Percentiles rank a stretch among this genome's conserved stretches.
Conservation (phyloP, 345 rosid species). For the Camelina hispida region DNA sequence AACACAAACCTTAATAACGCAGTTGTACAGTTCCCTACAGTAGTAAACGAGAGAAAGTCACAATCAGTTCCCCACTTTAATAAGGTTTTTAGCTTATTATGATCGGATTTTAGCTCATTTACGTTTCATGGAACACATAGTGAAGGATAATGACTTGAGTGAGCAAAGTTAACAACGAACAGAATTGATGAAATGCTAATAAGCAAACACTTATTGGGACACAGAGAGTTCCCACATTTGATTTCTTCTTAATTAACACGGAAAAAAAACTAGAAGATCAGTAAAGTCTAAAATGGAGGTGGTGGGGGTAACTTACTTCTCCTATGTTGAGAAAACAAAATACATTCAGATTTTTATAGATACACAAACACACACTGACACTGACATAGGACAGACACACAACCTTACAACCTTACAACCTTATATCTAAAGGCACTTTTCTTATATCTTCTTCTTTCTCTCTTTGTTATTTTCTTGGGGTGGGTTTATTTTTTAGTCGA, state of each 20-base stretch:
- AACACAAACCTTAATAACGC: not conserved
- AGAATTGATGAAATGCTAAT: not conserved
- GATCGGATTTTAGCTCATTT: not conserved
- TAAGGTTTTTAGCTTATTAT: too few species aligned
- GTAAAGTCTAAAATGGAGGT: conserved; percentile 32
- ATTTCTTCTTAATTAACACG: conserved; percentile 27
- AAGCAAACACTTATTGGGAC: conserved; percentile 20
- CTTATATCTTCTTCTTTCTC: conserved; percentile 17
- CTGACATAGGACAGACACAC: conserved; percentile 21
- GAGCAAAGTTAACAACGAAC: not conserved
- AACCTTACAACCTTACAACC: conserved; percentile 23
- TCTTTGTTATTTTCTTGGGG: conserved; percentile 22
- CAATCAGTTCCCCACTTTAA: not conserved
- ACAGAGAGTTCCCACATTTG: conserved; percentile 6
- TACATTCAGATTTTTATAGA: conserved; percentile 24
- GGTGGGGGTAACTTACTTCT: conserved; percentile 31
- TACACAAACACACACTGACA: conserved; percentile 31
- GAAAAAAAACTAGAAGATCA: conserved; percentile 27
- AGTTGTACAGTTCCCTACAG: not conserved
- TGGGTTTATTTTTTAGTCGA: conserved; percentile 40
- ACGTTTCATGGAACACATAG: not conserved
- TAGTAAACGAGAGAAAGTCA: not conserved
- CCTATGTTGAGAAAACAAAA: conserved; percentile 38
- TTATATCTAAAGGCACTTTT: conserved; percentile 28
- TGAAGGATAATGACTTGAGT: not conserved